Percentiles rank a stretch among this genome's conserved stretches.
phyloP scores from a whole-genome alignment of 768 basidiomycete genomes.

The Tylopilus rubrobrunneus region DNA sequence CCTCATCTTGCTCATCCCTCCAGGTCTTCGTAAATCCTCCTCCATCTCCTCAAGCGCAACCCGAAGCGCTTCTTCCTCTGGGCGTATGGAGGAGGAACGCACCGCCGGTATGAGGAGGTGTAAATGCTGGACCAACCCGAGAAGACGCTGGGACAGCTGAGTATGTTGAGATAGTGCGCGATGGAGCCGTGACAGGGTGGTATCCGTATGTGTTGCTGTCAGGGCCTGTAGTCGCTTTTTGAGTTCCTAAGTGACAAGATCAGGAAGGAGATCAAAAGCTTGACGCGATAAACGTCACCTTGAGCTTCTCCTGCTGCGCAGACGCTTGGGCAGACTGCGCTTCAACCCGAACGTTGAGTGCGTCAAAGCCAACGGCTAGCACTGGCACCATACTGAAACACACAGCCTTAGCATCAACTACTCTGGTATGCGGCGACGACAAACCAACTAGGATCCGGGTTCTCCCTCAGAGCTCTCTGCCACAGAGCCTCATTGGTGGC shows the following conservation, averaged over 20 bases:
- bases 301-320: slow-evolving; percentile 63
- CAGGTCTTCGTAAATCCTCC: slow-evolving; percentile 58
- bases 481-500: slow-evolving; percentile 68
- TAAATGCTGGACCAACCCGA: slow-evolving; percentile 67
- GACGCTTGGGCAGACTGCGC: slow-evolving; percentile 66
- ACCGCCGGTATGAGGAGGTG: slow-evolving; percentile 77
- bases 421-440: neutral
- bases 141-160: slow-evolving; percentile 67
- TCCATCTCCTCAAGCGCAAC: slow-evolving; percentile 69
- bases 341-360: slow-evolving; percentile 73
- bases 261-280: neutral
- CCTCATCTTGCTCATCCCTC: slow-evolving; percentile 54
- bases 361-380: slow-evolving; percentile 77
- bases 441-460: slow-evolving; percentile 77
- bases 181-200: slow-evolving; percentile 63
- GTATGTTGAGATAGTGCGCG: slow-evolving; percentile 61
- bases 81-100: slow-evolving; percentile 68
- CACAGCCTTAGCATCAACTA: neutral
- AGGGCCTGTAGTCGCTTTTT: slow-evolving; percentile 60
- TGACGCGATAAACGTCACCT: slow-evolving; percentile 31
- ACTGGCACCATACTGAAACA: slow-evolving; percentile 67
- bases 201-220: slow-evolving; percentile 57
- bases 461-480: slow-evolving; percentile 77
- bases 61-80: slow-evolving; percentile 76
- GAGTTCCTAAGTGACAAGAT: slow-evolving; percentile 48